These are phyloP conservation scores for Diatrype stigma DNA, from an alignment of 2,329 filamentous ascomycete species.

Conservation along the genomic window DNA sequence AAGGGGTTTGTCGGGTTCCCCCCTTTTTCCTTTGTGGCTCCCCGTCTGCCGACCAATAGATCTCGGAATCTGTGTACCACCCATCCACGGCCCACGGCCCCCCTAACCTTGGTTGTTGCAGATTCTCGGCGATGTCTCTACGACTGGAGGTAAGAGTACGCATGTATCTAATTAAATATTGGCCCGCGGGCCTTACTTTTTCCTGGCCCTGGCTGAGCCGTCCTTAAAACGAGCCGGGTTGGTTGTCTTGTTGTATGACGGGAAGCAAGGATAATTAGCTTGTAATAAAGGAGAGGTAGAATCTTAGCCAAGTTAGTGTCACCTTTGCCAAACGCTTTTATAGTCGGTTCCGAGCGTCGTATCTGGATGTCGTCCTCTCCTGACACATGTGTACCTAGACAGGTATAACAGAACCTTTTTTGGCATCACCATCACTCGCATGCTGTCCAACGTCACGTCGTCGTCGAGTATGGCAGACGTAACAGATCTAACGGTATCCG, in stretches of 20 bases:
- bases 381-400: too few species aligned
- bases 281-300: neutral
- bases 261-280: too few species aligned
- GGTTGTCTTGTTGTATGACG: too few species aligned
- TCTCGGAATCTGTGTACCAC: neutral
- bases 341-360: too few species aligned
- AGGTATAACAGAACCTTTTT: too few species aligned
- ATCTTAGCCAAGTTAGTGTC: too few species aligned
- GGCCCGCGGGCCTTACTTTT: neutral
- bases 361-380: too few species aligned
- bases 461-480: slow-evolving; percentile 24
- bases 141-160: too few species aligned
- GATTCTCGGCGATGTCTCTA: neutral
- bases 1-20: neutral
- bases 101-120: neutral
- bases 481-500: slow-evolving; percentile 36
- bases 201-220: neutral
- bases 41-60: neutral
- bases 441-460: neutral
- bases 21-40: neutral
- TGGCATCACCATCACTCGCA: too few species aligned
- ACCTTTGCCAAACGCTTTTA: too few species aligned
- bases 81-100: too few species aligned
- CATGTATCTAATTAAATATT: neutral
- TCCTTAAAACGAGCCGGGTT: neutral